Conservation (phyloP, 495 filamentous ascomycete genomes). For the Echria macrotheca region DNA sequence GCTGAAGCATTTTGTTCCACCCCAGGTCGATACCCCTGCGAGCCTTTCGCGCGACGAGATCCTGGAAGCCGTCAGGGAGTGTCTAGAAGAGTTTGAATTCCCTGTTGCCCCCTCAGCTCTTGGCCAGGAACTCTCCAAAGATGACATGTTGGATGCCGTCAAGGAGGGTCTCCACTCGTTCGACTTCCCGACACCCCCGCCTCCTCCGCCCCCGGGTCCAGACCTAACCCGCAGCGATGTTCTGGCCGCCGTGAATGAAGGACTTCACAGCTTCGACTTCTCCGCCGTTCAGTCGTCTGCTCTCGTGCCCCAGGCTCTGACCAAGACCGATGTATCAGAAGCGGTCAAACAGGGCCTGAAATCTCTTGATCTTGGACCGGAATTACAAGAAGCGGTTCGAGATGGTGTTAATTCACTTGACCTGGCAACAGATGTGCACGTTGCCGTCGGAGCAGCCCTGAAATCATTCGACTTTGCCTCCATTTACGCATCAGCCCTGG, state of each 20-base stretch:
- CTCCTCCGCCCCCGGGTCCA: conserved; percentile 9
- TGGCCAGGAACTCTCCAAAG: conserved; percentile 42
- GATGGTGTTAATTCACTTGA: conserved; percentile 20
- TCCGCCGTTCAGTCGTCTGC: conserved; percentile 17
- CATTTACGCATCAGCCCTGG: conserved; percentile 12
- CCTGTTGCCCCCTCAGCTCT: conserved; percentile 44
- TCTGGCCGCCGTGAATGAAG: conserved; percentile 40
- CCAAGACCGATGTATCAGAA: conserved; percentile 24
- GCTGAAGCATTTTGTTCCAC: conserved; percentile 68
- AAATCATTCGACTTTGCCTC: conserved; percentile 22
- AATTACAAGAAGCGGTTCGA: conserved; percentile 23
- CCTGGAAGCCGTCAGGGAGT: conserved; percentile 67
- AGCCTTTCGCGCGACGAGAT: conserved; percentile 74
- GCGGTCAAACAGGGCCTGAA: conserved; percentile 25
- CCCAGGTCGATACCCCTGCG: conserved; percentile 59
- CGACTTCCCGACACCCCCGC: conserved; percentile 34
- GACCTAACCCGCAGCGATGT: conserved; percentile 34
- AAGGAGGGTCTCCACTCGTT: conserved; percentile 46
- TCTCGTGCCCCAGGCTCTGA: conserved; percentile 16
- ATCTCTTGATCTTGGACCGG: conserved; percentile 19
- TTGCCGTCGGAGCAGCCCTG: conserved; percentile 17
- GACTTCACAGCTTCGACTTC: conserved; percentile 40
- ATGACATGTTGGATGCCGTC: conserved; percentile 51
- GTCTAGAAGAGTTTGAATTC: conserved; percentile 69
- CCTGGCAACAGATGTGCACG: conserved; percentile 10